Base-by-base conservation (phyloP, 75 land plant species). In the Pseudotsuga menziesii region DNA sequence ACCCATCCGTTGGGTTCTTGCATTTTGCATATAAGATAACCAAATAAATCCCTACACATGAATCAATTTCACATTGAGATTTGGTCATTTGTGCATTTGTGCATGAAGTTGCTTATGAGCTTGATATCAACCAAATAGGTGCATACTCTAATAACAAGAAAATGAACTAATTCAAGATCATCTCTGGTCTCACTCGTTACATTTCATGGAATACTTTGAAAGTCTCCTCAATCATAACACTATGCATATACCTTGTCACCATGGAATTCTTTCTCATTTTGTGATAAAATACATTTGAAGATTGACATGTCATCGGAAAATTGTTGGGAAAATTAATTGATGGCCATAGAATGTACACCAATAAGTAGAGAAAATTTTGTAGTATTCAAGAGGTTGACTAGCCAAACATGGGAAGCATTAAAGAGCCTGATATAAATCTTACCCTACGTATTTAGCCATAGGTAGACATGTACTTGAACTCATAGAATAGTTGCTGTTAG, bases 241-340 rank as follows among this genome's bases (percentile, higher is more conserved):
- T 82, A 75, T 89, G 75, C 19, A 89, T 91, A 85, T 87, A 87
- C 17, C 88, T 89, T 81, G 82, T 82, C 70, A 93, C 84, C 81
- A 91, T 89, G 76, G 95, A 89, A 13, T 87, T 91, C 32, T 29
- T 29, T 29, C 32, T 29, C 1, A 0, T 29, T 29, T 29, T 1
- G 1, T 29, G 32, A 29, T 29, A 29, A 29, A 29, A 0, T 29
- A 29, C 0, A 29, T 29, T 29, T 29, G 32, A 29, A 29, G 32
- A 29, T 29, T 29, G 32, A 29, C 32, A 29, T 29, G 32, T 29
- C 32, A 29, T 29, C 1, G 32, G 32, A 29, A 29, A 29, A 29
- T 29, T 29, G 32, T 29, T 29, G 32, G 32, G 32, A 29, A 29
- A 29, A 29, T 0, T 29, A 29, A 29, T 29, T 29, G 32, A 0